A percentile compares a stretch with the other conserved stretches of the same genome.
Evolutionary conservation across 1,284 basidiomycete genomes (phyloP).

Genomic region (Sanghuangporus sanghuang): DNA sequence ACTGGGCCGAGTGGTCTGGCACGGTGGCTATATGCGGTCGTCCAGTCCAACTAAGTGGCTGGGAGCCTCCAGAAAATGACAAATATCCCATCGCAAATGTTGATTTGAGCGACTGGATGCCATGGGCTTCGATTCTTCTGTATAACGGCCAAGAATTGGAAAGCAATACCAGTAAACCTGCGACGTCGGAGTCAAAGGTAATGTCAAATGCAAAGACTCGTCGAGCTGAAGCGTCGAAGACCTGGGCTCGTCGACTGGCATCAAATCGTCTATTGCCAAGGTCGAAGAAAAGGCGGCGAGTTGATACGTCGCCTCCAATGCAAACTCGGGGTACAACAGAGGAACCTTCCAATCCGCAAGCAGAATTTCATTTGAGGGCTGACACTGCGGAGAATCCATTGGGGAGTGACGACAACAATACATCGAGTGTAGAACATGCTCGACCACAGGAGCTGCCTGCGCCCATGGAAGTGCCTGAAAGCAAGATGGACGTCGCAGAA

Average conservation of each 20-base stretch:
- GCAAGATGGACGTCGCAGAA: not conserved
- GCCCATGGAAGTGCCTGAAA: not conserved
- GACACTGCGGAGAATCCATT: not conserved
- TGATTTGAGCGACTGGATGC: not conserved
- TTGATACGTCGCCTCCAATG: not conserved
- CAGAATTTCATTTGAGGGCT: not conserved
- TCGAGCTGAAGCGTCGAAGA: not conserved
- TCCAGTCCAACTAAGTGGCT: not conserved
- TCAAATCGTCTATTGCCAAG: not conserved
- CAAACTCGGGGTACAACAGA: not conserved
- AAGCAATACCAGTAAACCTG: not conserved
- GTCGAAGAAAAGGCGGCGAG: not conserved
- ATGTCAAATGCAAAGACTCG: not conserved
- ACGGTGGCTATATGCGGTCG: not conserved
- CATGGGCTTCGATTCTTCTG: not conserved
- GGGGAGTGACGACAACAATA: not conserved
- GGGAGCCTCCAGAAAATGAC: conserved; percentile 2
- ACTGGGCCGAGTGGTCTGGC: not conserved
- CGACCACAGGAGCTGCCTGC: too few species aligned
- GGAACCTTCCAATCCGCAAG: not conserved
- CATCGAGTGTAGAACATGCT: too few species aligned
- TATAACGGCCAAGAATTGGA: not conserved
- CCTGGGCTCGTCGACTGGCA: not conserved
- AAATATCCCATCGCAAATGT: not conserved
- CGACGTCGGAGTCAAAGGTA: not conserved